Conservation (phyloP, 306 rosid species). For the Acmispon strigosus region DNA sequence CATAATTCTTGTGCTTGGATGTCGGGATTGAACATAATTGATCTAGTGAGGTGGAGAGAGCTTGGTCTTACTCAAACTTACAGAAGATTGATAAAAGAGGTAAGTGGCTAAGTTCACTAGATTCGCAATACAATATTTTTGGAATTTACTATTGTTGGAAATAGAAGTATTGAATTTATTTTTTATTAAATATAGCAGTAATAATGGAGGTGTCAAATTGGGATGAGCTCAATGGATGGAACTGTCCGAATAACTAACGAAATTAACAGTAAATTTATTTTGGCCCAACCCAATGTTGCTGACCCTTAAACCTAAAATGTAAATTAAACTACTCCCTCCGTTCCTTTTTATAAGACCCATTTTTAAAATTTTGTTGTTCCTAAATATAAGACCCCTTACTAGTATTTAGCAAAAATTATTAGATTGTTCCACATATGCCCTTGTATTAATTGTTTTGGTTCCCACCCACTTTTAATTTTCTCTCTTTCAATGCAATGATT, state of each 20-base stretch:
- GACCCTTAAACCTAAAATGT: not conserved
- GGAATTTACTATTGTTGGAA: not conserved
- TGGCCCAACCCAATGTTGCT: not conserved
- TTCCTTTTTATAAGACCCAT: no score
- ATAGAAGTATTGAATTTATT: not conserved
- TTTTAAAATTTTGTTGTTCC: no score
- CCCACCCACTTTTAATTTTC: no score
- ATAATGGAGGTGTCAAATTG: not conserved
- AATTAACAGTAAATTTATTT: not conserved
- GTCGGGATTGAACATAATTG: constrained; percentile 89
- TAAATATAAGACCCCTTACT: no score
- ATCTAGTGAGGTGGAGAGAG: constrained; percentile 85
- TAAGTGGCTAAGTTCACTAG: constrained; percentile 25
- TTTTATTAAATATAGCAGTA: not conserved
- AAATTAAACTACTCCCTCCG: no score
- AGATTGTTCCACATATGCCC: no score
- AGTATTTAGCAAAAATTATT: no score
- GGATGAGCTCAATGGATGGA: not conserved
- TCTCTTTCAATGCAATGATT: no score
- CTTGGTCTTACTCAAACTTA: constrained; percentile 71
- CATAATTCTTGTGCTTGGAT: constrained; percentile 75
- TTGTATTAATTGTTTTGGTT: no score
- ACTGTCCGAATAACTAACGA: not conserved
- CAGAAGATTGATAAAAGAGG: constrained; percentile 56
- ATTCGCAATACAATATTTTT: constrained; percentile 9